Base-by-base conservation (phyloP, 2,329 filamentous ascomycete species). In the Cordyceps fumosorosea region DNA sequence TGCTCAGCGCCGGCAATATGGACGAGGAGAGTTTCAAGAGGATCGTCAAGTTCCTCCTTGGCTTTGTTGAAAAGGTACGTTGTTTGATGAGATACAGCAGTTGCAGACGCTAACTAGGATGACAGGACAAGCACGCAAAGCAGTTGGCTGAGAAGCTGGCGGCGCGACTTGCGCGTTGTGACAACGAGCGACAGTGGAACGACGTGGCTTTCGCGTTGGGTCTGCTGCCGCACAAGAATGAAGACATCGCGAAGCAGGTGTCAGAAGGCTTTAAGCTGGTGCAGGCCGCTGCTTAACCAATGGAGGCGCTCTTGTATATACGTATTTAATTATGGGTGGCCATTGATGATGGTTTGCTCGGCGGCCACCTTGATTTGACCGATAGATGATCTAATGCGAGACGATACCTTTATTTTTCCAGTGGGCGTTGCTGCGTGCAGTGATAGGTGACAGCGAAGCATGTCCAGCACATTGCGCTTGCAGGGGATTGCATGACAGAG, bases 161-260 rank as follows among this genome's bases (percentile, higher is more conserved):
- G 1, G 92, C 93, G 5, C 84, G 95, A 66, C 81, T 99, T 51
- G 81, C 84, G 1, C 84, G 93, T 53, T 97, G 93, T 70, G 93
- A 97, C 72, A 96, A 84, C 54, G 93, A 99, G 77, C 83, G 93
- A 66, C 93, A 98, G 73, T 99, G 95, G 95, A 96, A 93, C 72
- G 95, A 99, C 76, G 93, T 98, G 50, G 91, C 93, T 0, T 99
- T 92, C 78, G 93, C 93, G 3, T 77, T 99, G 64, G 91, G 91
- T 3, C 76, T 97, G 64, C 77, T 99, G 62, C 93, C 92, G 70
- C 95, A 99, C 74, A 96, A 95, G 80, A 93, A 93, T 69, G 91
- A 96, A 71, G 91, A 96, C 52, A 96, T 96, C 62, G 81, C 84
- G 63, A 95, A 92, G 78, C 73, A 88, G 63, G 81, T 96, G 20